Evolutionary conservation across 352 stramenopile species (phyloP), one percentile per base, ranked within the genome.

Genomic region (Labyrinthula sp.): DNA sequence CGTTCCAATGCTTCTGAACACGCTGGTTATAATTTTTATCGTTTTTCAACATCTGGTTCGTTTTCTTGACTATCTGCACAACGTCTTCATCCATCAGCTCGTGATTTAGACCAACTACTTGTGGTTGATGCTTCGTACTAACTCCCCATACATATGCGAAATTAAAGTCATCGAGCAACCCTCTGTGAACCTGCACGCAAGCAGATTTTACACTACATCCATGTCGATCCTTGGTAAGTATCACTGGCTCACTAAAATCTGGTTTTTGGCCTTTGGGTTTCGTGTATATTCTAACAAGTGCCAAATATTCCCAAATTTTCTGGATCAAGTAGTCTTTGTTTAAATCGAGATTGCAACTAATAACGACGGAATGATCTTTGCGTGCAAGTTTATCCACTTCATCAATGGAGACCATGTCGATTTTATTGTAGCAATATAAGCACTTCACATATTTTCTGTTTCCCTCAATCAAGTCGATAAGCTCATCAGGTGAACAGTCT

Each of bases 371-470:
- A 67, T 96, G 75, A 8, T 82, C 80, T 62, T 39, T 24, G 14
- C 84, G 72, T 2, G 87, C 89, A 30, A 98, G 68, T 24, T 80
- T 72, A 59, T 96, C 86, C 14, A 99, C 79, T 61, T 99, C 89
- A 68, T 97, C 90, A 43, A 99, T 94, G 4, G 79, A 93, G 41
- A 97, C 75, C 10, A 88, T 89, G 66, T 99, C 90, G 60, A 97
- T 93, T 68, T 99, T 99, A 70, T 97, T 97, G 77, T 97, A 97
- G 49, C 95, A 79, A 63, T 99, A 99, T 34, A 96, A 60, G 56
- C 73, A 93, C 71, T 90, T 92, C 48, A 97, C 90, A 69, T 99
- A 99, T 59, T 93, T 93, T 27, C 63, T 47, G 63, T 98, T 97
- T 41, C 87, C 89, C 66, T 95, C 75, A 45, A 95, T 82, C 20